A percentile compares a stretch with the other conserved stretches of the same genome.
Evolutionary conservation across 306 rosid genomes (phyloP).

Genomic region (Mucuna pruriens): DNA sequence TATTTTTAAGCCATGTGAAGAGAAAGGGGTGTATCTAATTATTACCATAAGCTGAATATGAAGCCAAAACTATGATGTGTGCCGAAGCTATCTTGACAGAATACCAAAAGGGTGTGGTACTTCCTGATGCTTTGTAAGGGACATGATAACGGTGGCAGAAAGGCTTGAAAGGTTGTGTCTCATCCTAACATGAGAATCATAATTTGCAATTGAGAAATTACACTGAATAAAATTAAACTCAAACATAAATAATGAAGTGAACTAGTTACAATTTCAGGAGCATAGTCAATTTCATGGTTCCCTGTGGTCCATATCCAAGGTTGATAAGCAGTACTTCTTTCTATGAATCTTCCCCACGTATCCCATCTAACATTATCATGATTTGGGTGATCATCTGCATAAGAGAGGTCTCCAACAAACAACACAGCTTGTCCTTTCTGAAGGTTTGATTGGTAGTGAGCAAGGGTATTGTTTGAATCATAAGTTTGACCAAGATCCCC

Average conservation of each 20-base stretch:
- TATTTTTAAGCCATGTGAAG: slow-evolving; percentile 10
- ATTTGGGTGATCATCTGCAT: slow-evolving; percentile 64
- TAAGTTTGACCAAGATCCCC: slow-evolving; percentile 85
- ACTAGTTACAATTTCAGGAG: slow-evolving; percentile 64
- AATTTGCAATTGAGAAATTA: neutral
- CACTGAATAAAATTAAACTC: neutral
- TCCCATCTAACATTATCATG: slow-evolving; percentile 79
- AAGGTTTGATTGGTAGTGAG: slow-evolving; percentile 68
- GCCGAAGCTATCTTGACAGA: slow-evolving; percentile 75
- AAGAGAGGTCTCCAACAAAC: slow-evolving; percentile 78
- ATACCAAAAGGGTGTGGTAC: slow-evolving; percentile 71
- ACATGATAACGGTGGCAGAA: slow-evolving; percentile 52
- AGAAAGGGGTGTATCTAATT: neutral
- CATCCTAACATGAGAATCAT: slow-evolving; percentile 48
- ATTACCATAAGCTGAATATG: slow-evolving; percentile 72
- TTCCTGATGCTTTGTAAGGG: slow-evolving; percentile 53
- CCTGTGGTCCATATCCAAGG: slow-evolving; percentile 94
- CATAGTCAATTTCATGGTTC: slow-evolving; percentile 74
- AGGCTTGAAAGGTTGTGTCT: slow-evolving; percentile 60
- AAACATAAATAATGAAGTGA: neutral
- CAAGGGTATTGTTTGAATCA: slow-evolving; percentile 72
- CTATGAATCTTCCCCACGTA: slow-evolving; percentile 72
- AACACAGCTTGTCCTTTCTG: slow-evolving; percentile 61
- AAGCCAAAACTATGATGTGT: slow-evolving; percentile 65
- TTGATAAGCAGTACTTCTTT: slow-evolving; percentile 81